Evolutionary conservation across 2,329 filamentous ascomycete species (phyloP).

Genomic region (Hyphodiscus sp.): DNA sequence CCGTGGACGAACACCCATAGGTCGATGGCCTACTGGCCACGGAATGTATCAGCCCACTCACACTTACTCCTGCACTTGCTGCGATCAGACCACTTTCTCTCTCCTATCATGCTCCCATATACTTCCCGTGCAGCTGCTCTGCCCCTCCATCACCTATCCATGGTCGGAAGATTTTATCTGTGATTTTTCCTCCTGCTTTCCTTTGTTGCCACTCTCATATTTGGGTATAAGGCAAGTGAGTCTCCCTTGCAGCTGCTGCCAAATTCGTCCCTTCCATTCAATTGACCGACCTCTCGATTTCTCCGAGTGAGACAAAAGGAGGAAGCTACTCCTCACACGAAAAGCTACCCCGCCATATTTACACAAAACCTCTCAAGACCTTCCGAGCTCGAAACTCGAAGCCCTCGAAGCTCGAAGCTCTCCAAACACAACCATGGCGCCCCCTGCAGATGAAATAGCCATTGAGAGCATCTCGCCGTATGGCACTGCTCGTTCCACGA

Average conservation of each 20-base stretch:
- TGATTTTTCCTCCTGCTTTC: too few species aligned
- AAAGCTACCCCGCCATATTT: not conserved
- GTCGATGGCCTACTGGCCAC: too few species aligned
- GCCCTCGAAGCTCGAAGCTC: too few species aligned
- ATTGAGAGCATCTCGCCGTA: conserved; percentile 56
- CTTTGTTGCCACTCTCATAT: too few species aligned
- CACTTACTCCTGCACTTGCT: too few species aligned
- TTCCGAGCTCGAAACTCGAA: not conserved
- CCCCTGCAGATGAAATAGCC: conserved; percentile 29
- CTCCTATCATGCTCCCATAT: not conserved
- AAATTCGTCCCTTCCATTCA: not conserved
- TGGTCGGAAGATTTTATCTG: not conserved
- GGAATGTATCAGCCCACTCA: too few species aligned
- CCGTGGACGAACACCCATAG: too few species aligned
- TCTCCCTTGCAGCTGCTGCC: not conserved
- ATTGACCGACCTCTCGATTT: not conserved
- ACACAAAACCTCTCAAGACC: not conserved
- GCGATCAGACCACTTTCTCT: not conserved
- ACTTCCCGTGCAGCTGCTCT: not conserved
- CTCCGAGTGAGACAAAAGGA: not conserved
- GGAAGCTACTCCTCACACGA: not conserved
- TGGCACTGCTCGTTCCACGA: conserved; percentile 58
- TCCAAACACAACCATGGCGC: conserved; percentile 12
- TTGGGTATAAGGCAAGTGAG: not conserved
- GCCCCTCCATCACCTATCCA: not conserved